Evolutionary conservation across 345 rosid species (phyloP), one percentile per base, ranked within the genome.

Genomic region (Rhodamnia rubescens): DNA sequence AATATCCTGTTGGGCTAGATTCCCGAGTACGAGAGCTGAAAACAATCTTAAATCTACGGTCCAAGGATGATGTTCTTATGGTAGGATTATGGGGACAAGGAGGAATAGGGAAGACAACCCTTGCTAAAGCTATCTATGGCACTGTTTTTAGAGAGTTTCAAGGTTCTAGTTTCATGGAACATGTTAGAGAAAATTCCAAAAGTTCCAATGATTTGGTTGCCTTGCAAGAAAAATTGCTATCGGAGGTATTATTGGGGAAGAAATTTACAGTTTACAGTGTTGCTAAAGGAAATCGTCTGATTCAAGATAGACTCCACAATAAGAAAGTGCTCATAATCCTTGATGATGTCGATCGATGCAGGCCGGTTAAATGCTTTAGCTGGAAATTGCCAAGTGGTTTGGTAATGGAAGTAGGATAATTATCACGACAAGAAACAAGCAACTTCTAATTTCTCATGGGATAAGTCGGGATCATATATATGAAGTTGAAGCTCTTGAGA

Each of bases 41-140:
- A 44, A 84, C 84, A 56, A 14, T 88, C 21, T 16, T 91, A 83
- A 18, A 81, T 74, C n/a, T 82, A 50, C 51, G n/a, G 18, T 15
- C 82, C n/a, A 53, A 12, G 18, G 83, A 87, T 78, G 27, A 90
- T 82, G 86, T 58, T 26, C 86, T 86, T 74, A 21, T 40, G 16
- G 90, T 20, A 94, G 94, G 16, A 86, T 92, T 24, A 87, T 88
- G 87, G 95, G 94, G 3, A 89, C 90, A 89, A 90, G 91, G 26
- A 54, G 94, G 96, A 8, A 87, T 90, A 12, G 96, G 96, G 1
- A 93, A 92, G 84, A 93, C 93, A 29, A 90, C 94, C 36, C 84
- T 92, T 3, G 91, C 96, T 4, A 80, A 84, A 61, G 87, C 84
- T 27, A 53, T 91, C 4, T 89, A 83, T 47, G 83, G 86, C 7